Evolutionary conservation across 805 yeast species (phyloP).

Genomic region (Metschnikowia shivogae): DNA sequence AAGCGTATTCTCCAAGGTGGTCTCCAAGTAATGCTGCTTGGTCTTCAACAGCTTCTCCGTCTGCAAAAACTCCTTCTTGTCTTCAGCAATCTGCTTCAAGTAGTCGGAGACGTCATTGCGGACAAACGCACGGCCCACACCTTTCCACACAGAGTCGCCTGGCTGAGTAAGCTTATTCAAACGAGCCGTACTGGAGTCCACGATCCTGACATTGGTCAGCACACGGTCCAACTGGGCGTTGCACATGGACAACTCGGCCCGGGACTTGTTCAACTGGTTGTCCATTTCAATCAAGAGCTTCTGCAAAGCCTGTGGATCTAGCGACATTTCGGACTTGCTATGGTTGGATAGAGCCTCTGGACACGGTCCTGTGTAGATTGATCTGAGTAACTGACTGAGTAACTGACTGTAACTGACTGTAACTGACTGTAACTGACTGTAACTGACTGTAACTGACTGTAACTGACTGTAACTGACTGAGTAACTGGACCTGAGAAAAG

Average conservation of each 20-base stretch:
- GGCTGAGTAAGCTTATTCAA: constrained; percentile 37
- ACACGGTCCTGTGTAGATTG: too few species aligned
- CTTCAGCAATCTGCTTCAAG: constrained; percentile 44
- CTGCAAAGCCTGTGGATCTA: constrained; percentile 45
- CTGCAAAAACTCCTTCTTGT: constrained; percentile 53
- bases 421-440: too few species aligned
- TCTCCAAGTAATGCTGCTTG: constrained; percentile 68
- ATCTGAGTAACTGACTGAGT: too few species aligned
- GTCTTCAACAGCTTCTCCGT: constrained; percentile 57
- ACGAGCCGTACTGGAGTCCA: constrained; percentile 55
- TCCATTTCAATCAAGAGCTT: constrained; percentile 65
- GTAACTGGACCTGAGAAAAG: too few species aligned
- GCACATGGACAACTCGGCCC: constrained; percentile 56
- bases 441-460: too few species aligned
- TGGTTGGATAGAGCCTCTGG: too few species aligned
- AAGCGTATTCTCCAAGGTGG: constrained; percentile 71
- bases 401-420: too few species aligned
- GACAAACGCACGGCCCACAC: constrained; percentile 75
- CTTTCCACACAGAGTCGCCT: constrained; percentile 67
- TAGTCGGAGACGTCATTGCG: constrained; percentile 44
- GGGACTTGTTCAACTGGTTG: constrained; percentile 54
- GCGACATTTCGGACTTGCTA: constrained; percentile 28
- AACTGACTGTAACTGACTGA: too few species aligned
- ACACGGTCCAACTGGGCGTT: constrained; percentile 47
- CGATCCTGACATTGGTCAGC: constrained; percentile 47